phyloP scores from a whole-genome alignment of 192 early-diverging fungal species.

The Coemansia nantahalensis region DNA sequence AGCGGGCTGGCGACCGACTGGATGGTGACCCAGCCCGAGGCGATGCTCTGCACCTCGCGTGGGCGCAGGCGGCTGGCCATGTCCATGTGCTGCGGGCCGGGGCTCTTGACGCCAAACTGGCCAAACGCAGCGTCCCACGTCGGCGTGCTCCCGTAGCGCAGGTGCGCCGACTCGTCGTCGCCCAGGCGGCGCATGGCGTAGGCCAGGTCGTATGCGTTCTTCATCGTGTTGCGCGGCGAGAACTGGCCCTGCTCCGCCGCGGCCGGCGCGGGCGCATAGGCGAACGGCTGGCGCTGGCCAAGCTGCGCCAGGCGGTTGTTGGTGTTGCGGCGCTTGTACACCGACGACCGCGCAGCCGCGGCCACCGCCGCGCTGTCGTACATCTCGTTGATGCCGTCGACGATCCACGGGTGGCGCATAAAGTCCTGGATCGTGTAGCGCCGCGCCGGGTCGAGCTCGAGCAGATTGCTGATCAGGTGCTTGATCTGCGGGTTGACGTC shows the following conservation, averaged over 20 bases:
- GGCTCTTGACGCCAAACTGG: constrained; percentile 48
- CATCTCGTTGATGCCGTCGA: constrained; percentile 38
- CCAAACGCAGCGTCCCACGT: constrained; percentile 52
- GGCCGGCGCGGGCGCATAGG: neutral
- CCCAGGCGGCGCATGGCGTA: constrained; percentile 77
- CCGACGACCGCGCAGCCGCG: constrained; percentile 34
- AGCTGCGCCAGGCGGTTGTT: constrained; percentile 27
- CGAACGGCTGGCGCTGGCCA: constrained; percentile 23
- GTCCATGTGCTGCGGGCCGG: constrained; percentile 24
- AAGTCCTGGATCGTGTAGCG: constrained; percentile 80
- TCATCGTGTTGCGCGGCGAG: constrained; percentile 60
- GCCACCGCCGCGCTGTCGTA: constrained; percentile 41
- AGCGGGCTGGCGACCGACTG: constrained; percentile 48
- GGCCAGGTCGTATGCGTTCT: constrained; percentile 72
- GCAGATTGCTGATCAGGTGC: constrained; percentile 66
- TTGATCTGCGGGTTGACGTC: constrained; percentile 71
- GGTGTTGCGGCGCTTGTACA: constrained; percentile 35
- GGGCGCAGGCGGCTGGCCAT: constrained; percentile 9
- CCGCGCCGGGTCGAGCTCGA: constrained; percentile 66
- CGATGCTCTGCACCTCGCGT: constrained; percentile 42
- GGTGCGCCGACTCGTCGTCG: constrained; percentile 56
- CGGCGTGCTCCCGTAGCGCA: constrained; percentile 40
- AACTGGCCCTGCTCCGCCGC: constrained; percentile 24
- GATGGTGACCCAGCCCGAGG: constrained; percentile 50
- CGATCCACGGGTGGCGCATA: constrained; percentile 77